Conservation (phyloP, 2,329 filamentous ascomycete genomes). For the Aspergillus pseudotamarii region DNA sequence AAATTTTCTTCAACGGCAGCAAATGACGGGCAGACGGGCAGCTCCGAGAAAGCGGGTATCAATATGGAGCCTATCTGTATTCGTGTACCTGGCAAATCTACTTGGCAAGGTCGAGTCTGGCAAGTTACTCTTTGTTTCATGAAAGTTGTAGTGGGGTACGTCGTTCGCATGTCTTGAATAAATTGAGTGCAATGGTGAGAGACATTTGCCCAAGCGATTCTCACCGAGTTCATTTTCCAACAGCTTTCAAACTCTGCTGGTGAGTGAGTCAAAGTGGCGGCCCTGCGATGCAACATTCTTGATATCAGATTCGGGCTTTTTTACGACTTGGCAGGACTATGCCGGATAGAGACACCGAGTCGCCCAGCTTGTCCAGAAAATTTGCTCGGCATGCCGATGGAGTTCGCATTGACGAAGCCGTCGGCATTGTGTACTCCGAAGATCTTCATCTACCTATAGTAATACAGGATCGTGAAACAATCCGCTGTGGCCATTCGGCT, state of each 20-base stretch:
- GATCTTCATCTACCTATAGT: not conserved
- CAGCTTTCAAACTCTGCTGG: not conserved
- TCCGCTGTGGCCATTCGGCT: not conserved
- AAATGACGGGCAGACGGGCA: slow-evolving; percentile 6
- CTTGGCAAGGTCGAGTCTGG: not conserved
- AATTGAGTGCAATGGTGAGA: not conserved
- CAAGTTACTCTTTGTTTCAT: not conserved
- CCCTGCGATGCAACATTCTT: not conserved
- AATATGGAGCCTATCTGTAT: not conserved
- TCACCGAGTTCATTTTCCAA: not conserved
- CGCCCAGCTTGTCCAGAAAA: not conserved
- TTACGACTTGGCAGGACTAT: slow-evolving; percentile 15
- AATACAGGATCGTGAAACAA: not conserved
- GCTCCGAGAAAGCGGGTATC: slow-evolving; percentile 4
- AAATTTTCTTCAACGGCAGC: not conserved
- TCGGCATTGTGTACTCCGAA: slow-evolving; percentile 20
- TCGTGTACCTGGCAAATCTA: slow-evolving; percentile 1
- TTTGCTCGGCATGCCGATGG: slow-evolving; percentile 24
- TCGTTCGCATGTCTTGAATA: not conserved
- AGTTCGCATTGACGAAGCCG: not conserved
- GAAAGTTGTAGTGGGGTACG: not conserved
- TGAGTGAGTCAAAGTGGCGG: slow-evolving; percentile 7
- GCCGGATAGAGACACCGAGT: slow-evolving; percentile 22
- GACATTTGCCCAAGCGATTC: not conserved
- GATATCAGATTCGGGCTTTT: slow-evolving; percentile 7